These are phyloP conservation scores for Kwoniella mangroviensis DNA, from an alignment of 768 basidiomycete genomes.

Conservation along the genomic window DNA sequence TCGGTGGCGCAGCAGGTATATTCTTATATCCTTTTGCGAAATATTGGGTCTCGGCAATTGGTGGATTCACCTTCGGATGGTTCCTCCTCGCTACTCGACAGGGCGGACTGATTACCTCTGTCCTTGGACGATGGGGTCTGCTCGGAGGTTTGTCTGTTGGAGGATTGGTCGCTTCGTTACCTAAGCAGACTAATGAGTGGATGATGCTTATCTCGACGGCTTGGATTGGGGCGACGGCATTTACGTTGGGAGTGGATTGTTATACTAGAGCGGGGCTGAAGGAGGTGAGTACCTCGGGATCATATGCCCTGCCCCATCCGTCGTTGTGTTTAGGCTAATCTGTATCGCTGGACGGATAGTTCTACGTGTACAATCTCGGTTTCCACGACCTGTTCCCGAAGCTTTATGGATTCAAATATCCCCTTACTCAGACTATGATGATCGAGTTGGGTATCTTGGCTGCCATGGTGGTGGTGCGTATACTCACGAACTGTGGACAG, in stretches of 20 bases:
- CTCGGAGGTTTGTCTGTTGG: constrained; percentile 82
- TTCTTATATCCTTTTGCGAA: constrained; percentile 91
- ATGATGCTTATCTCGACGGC: constrained; percentile 84
- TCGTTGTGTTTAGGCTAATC: background rate
- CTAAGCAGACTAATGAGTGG: constrained; percentile 85
- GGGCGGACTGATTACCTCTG: constrained; percentile 76
- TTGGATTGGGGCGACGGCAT: constrained; percentile 80
- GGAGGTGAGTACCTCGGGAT: constrained; percentile 66
- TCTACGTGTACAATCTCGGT: constrained; percentile 94
- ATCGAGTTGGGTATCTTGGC: constrained; percentile 89
- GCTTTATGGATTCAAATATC: constrained; percentile 71
- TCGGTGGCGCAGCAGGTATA: constrained; percentile 81
- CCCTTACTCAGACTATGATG: constrained; percentile 86
- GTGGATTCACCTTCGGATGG: constrained; percentile 82
- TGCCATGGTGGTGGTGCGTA: constrained; percentile 68
- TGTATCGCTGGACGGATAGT: constrained; percentile 61
- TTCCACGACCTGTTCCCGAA: constrained; percentile 79
- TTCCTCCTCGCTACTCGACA: constrained; percentile 84
- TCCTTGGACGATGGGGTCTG: constrained; percentile 86
- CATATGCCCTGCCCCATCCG: background rate
- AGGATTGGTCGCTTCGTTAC: constrained; percentile 81
- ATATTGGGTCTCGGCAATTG: constrained; percentile 73
- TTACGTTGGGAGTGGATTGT: constrained; percentile 92
- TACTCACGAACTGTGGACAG: too few relatives aligned
- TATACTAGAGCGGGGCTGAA: constrained; percentile 89